These are phyloP conservation scores for Fusarium chuoi DNA, from an alignment of 2,329 filamentous ascomycete genomes.

Conservation along the genomic window DNA sequence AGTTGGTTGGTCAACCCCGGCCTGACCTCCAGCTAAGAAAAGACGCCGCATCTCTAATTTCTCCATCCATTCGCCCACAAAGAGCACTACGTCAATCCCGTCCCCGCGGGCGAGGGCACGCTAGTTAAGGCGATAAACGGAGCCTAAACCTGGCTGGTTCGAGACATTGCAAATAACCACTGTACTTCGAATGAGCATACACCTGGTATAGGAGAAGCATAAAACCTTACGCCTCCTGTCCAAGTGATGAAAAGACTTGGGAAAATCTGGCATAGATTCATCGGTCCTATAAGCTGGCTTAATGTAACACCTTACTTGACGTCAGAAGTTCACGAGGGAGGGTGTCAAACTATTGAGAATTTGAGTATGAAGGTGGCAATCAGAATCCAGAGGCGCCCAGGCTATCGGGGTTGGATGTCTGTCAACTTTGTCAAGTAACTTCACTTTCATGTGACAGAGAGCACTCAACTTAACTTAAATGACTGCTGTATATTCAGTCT, in stretches of 20 bases:
- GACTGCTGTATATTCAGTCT: neutral
- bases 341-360: neutral
- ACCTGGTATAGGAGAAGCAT: neutral
- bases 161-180: slow-evolving; percentile 14
- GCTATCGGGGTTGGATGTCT: no score
- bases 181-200: neutral
- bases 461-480: neutral
- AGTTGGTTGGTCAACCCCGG: slow-evolving; percentile 24
- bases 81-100: slow-evolving; percentile 29
- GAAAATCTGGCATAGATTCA: neutral
- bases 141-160: slow-evolving; percentile 23
- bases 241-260: neutral
- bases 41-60: slow-evolving; percentile 22
- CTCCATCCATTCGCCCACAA: slow-evolving; percentile 25
- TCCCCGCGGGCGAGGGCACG: slow-evolving; percentile 39
- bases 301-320: neutral
- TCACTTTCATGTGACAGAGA: neutral
- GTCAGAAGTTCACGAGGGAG: neutral
- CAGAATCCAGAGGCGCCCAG: neutral
- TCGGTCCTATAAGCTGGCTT: neutral
- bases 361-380: neutral
- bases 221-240: neutral
- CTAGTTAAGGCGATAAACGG: slow-evolving; percentile 28
- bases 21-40: neutral
- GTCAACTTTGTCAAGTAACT: neutral